A percentile compares a stretch with the other conserved stretches of the same genome.
Evolutionary conservation across 768 basidiomycete species (phyloP).

Genomic region (Nidularia sp.): DNA sequence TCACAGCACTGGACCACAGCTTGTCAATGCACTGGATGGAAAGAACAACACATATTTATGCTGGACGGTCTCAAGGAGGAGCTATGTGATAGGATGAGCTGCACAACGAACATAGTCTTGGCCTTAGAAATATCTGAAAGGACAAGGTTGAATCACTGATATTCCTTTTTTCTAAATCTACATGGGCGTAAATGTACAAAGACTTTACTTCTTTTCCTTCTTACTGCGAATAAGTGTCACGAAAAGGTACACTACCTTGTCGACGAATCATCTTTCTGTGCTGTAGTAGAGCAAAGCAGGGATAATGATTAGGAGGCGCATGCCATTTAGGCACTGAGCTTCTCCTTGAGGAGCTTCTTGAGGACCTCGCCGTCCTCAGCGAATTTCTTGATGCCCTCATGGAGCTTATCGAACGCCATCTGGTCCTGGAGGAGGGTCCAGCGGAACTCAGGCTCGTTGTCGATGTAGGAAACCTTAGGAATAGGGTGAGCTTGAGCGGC

Average conservation of each 20-base stretch:
- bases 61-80: too few species aligned
- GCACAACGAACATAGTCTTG: too few species aligned
- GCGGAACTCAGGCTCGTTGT: conserved; percentile 96
- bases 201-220: too few species aligned
- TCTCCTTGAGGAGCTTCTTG: conserved; percentile 75
- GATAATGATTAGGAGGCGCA: background rate
- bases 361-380: conserved; percentile 92
- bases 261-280: background rate
- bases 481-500: conserved; percentile 59
- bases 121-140: too few species aligned
- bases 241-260: background rate
- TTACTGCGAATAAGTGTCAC: too few species aligned
- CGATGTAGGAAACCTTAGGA: conserved; percentile 77
- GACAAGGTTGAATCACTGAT: too few species aligned
- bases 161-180: too few species aligned
- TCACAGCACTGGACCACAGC: too few species aligned
- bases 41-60: too few species aligned
- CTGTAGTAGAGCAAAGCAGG: background rate
- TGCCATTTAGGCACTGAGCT: conserved; percentile 44
- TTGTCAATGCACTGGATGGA: too few species aligned
- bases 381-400: conserved; percentile 98
- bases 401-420: conserved; percentile 99
- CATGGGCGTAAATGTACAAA: too few species aligned
- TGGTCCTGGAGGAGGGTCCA: conserved; percentile 88
- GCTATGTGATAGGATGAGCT: too few species aligned